phyloP scores from a whole-genome alignment of 2,329 filamentous ascomycete species.

The Fusarium poae region DNA sequence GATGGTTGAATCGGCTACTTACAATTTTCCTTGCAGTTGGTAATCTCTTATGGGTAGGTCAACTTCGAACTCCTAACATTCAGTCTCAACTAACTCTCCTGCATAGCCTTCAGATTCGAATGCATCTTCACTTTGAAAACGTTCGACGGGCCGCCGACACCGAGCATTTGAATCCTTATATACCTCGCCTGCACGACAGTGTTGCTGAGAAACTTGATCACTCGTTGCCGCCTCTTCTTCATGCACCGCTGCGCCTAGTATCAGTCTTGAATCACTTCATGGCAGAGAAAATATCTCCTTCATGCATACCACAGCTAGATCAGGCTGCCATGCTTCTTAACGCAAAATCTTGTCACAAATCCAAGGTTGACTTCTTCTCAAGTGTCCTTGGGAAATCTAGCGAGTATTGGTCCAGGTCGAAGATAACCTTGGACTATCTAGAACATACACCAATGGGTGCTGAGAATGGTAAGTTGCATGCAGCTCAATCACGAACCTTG shows the following conservation, averaged over 20 bases:
- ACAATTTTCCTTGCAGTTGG: constrained; percentile 29
- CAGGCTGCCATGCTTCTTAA: constrained; percentile 25
- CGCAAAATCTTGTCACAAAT: constrained; percentile 2
- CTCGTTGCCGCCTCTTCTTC: constrained; percentile 26
- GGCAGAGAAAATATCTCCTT: constrained; percentile 43
- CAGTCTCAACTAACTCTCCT: neutral
- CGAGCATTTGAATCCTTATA: constrained; percentile 9
- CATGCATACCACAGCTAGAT: constrained; percentile 40
- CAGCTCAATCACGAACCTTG: neutral
- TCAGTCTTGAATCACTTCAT: constrained; percentile 35
- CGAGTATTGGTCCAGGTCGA: constrained; percentile 41
- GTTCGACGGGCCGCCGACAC: constrained; percentile 2
- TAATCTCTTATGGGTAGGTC: constrained; percentile 43
- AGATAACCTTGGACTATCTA: constrained; percentile 17
- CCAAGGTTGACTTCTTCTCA: constrained; percentile 29
- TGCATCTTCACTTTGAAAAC: constrained; percentile 30
- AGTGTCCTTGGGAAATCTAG: constrained; percentile 34
- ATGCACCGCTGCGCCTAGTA: constrained; percentile 36
- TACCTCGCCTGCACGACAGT: constrained; percentile 1
- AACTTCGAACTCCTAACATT: neutral
- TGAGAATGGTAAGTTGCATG: neutral
- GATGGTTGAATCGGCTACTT: constrained; percentile 9
- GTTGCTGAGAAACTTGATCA: neutral
- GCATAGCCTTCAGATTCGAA: constrained; percentile 41
- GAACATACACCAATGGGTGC: constrained; percentile 5